phyloP scores from a whole-genome alignment of 257 asterid genomes.

The Lycium barbarum region DNA sequence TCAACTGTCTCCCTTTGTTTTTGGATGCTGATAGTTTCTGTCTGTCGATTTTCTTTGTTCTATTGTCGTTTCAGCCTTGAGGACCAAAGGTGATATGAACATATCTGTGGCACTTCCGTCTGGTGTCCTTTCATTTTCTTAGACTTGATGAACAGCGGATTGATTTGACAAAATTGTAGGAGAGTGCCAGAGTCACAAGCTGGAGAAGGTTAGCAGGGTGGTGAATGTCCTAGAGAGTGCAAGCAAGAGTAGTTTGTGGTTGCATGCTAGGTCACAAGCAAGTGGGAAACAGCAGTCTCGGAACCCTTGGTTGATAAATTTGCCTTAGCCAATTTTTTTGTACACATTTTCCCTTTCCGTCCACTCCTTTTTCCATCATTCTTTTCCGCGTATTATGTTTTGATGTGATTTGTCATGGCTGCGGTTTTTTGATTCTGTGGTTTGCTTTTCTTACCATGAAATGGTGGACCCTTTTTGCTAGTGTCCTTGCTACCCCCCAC shows the following conservation, averaged over 20 bases:
- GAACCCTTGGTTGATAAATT: neutral
- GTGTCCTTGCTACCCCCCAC: neutral
- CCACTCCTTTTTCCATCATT: neutral
- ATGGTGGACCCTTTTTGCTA: neutral
- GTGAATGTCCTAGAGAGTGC: neutral
- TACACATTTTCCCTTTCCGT: neutral
- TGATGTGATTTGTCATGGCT: too few species aligned
- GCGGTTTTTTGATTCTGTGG: neutral
- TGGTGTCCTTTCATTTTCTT: neutral
- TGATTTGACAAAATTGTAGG: conserved; percentile 46
- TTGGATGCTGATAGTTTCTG: neutral
- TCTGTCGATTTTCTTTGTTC: neutral
- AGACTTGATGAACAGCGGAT: neutral
- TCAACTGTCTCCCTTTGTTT: neutral
- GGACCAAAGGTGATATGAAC: conserved; percentile 42
- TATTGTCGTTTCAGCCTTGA: conserved; percentile 42
- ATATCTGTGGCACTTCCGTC: neutral
- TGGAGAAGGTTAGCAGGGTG: neutral
- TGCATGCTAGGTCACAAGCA: conserved; percentile 8
- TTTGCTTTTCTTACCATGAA: neutral
- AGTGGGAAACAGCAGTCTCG: neutral
- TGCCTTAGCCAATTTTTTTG: neutral
- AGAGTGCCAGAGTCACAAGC: conserved; percentile 36
- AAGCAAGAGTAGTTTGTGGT: conserved; percentile 11
- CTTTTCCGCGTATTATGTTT: neutral